Evolutionary conservation across 2,329 filamentous ascomycete genomes (phyloP).

Genomic region (Botrytis sinoallii): DNA sequence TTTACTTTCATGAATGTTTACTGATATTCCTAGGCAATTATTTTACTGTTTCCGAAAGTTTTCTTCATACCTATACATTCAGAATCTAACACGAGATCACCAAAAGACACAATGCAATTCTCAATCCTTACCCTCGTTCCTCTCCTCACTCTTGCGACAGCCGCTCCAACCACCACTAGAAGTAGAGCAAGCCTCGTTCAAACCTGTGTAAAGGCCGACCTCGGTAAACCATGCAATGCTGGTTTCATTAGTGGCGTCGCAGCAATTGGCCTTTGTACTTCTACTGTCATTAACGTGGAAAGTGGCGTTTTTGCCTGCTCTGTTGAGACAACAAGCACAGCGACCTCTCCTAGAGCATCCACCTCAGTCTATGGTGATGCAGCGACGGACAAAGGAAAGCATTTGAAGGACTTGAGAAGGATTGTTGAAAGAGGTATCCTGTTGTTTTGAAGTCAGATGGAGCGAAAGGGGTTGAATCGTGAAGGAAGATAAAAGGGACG

Average conservation of each 20-base stretch:
- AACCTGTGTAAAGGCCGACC: not conserved
- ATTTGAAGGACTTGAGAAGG: not conserved
- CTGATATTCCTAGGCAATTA: not conserved
- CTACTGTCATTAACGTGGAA: not conserved
- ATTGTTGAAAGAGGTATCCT: not conserved
- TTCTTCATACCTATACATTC: not conserved
- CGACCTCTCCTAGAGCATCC: not conserved
- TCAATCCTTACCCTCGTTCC: not conserved
- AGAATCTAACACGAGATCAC: not conserved
- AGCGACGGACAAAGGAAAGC: not conserved
- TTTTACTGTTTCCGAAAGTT: not conserved
- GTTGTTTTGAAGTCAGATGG: not conserved
- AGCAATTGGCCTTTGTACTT: not conserved
- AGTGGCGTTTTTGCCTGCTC: not conserved
- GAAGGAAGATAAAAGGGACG: not conserved
- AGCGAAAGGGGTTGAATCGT: not conserved
- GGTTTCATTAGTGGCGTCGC: not conserved
- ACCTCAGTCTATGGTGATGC: not conserved
- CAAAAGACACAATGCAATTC: not conserved
- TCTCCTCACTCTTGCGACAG: not conserved
- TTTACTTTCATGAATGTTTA: not conserved
- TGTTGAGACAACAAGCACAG: not conserved
- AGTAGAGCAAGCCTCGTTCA: not conserved
- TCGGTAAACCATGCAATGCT: not conserved
- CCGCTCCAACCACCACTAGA: not conserved